Evolutionary conservation across 768 basidiomycete species (phyloP), one percentile per base, ranked within the genome.

Genomic region (Trametes gibbosa): DNA sequence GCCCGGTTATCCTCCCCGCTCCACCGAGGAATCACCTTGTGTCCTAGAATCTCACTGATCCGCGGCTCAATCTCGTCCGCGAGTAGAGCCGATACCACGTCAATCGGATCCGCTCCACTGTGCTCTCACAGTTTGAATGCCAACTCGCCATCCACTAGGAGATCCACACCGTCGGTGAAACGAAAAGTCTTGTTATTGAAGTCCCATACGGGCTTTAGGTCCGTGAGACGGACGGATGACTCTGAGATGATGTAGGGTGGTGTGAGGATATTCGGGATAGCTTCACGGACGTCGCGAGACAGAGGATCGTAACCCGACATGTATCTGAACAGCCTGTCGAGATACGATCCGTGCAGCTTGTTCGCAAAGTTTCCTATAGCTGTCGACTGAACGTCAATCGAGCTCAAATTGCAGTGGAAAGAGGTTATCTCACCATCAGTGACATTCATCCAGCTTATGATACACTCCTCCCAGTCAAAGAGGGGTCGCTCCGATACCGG

Each of bases 121-220:
- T 48, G 55, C 4, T 48, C 9, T 5, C 12, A 3, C 2, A 46
- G 45, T 8, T 16, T 47, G 34, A 56, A 56, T 1, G 47, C 45
- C 2, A 21, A 12, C 3, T 19, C 37, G 3, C 54, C 54, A n/a
- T 56, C 54, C 6, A 56, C 46, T 10, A 56, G 35, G 17, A 19
- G n/a, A 39, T 56, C 47, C 4, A 50, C 55, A 24, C 55, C 55
- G 21, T 56, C 47, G 4, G 55, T 49, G 24, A 40, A 56, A 3
- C 41, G 29, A 6, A 54, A 21, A 9, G 43, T 25, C 24, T 53
- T 41, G 51, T 29, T 42, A 7, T 41, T 40, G 10, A 12, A 5
- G 3, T 9, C 6, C 56, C 56, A 57, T 12, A 50, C 29, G 5
- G 48, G 27, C n/a, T 42, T 21, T 5, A 57, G 48, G 42, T 50